These are phyloP conservation scores for Schwanniomyces yamadae DNA, from an alignment of 805 yeast genomes.

Conservation along the genomic window DNA sequence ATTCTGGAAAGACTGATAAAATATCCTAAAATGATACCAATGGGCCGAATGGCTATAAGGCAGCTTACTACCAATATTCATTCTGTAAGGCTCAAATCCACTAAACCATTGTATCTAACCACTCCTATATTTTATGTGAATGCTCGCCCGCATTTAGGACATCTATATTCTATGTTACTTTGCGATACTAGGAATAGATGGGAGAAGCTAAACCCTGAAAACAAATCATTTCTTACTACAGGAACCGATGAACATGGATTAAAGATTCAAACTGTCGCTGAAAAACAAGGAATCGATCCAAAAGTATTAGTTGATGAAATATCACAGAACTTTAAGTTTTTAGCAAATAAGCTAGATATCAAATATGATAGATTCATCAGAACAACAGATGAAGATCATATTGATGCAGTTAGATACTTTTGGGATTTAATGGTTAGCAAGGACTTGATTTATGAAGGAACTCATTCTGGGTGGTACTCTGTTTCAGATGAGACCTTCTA, in stretches of 20 bases:
- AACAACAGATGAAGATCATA: conserved; percentile 85
- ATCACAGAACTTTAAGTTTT: conserved; percentile 57
- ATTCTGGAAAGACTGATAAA: too few relatives aligned
- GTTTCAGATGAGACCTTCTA: conserved; percentile 93
- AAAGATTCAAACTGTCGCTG: conserved; percentile 87
- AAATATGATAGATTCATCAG: conserved; percentile 76
- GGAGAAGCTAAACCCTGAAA: conserved; percentile 45
- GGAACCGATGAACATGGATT: conserved; percentile 98
- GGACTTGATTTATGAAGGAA: conserved; percentile 76
- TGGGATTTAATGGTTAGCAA: conserved; percentile 64
- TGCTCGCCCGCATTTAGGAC: conserved; percentile 93
- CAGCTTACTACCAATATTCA: too few relatives aligned
- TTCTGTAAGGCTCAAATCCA: conserved; percentile 2
- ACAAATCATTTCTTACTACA: conserved; percentile 59
- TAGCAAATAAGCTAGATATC: conserved; percentile 61
- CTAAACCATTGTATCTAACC: conserved; percentile 54
- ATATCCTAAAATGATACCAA: too few relatives aligned
- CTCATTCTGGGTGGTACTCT: conserved; percentile 93
- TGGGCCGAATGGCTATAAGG: too few relatives aligned
- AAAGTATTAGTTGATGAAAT: conserved; percentile 70
- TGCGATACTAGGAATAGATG: conserved; percentile 80
- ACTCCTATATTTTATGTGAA: conserved; percentile 97
- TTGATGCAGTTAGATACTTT: conserved; percentile 57
- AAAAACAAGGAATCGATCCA: conserved; percentile 46
- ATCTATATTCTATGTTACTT: conserved; percentile 80